Evolutionary conservation across 306 rosid species (phyloP).

Genomic region (Medicago arabica): DNA sequence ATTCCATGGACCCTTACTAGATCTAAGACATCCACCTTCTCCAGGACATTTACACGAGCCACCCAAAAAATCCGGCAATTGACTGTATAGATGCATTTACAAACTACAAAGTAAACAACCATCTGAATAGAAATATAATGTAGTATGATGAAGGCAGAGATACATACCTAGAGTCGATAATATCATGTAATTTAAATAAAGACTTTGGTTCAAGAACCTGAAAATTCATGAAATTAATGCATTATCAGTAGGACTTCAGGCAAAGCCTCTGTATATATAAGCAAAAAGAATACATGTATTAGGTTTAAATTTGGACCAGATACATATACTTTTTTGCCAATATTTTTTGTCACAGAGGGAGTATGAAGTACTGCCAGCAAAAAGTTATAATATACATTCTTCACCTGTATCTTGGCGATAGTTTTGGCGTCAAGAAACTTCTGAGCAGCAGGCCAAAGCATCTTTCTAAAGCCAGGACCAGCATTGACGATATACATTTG

Average conservation of each 20-base stretch:
- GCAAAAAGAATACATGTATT: background rate
- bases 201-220: conserved; percentile 90
- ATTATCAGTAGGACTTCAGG: conserved; percentile 35
- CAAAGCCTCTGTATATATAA: background rate
- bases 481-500: conserved; percentile 94
- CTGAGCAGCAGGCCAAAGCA: conserved; percentile 98
- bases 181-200: conserved; percentile 71
- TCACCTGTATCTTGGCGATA: conserved; percentile 89
- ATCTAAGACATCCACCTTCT: conserved; percentile 91
- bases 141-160: conserved; percentile 20
- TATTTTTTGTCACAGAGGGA: background rate
- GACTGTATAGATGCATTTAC: conserved; percentile 64
- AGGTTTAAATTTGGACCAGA: background rate
- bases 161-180: conserved; percentile 74
- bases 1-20: conserved; percentile 97
- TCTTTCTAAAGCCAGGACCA: conserved; percentile 91
- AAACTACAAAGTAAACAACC: conserved; percentile 36
- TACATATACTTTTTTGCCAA: background rate
- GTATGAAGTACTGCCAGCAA: conserved; percentile 17
- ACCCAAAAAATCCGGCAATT: conserved; percentile 95
- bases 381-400: conserved; percentile 20
- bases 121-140: conserved; percentile 25
- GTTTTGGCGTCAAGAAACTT: conserved; percentile 91
- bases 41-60: conserved; percentile 85
- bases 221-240: conserved; percentile 34